Base-by-base conservation (phyloP, 805 yeast species). In the Starmerella floricola region DNA sequence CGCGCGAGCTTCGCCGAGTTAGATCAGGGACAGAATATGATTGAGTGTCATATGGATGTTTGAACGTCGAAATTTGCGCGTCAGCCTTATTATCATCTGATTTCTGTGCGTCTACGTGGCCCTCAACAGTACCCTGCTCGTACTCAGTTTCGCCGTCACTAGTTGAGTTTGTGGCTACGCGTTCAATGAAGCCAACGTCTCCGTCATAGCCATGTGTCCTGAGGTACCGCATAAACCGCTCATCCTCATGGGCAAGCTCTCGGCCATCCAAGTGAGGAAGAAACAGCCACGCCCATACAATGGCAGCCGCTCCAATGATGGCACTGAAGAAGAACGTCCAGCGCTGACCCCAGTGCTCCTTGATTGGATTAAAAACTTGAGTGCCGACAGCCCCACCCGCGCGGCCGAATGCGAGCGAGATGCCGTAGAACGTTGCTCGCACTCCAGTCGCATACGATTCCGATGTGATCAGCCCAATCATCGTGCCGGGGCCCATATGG, bases 351-450 rank as follows among this genome's bases (percentile, higher is more conserved):
- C 78, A 63, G 53, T 78, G 59, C 29, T 53, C 59, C 60, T 77
- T 74, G 50, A 81, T 79, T 13, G 85, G 81, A 11, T 76, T 73
- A 62, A 81, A 81, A 15, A 71, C 69, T 57, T 77, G 72, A 16
- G 86, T 79, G 27, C 91, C 91, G 20, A 78, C 75, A 21, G 78
- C 86, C n/a, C 88, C 91, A 43, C 91, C 93, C 20, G 78, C 80
- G 57, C 81, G 80, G 40, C 91, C 91, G 36, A 79, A 64, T 3
- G 87, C 88, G 30, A 87, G 86, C 34, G 81, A 70, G 19, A 80
- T 53, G 34, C 88, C 88, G 53, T 80, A 81, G 38, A 72, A 66
- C 0, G 85, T 76, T 21, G 87, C 88, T 59, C 91, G 68, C 33
- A 81, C 74, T 13, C 84, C 81, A 8, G 87, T 78, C 15, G 91